Conservation (phyloP, 164 flowering plant genomes). For the Cinnamomum micranthum region DNA sequence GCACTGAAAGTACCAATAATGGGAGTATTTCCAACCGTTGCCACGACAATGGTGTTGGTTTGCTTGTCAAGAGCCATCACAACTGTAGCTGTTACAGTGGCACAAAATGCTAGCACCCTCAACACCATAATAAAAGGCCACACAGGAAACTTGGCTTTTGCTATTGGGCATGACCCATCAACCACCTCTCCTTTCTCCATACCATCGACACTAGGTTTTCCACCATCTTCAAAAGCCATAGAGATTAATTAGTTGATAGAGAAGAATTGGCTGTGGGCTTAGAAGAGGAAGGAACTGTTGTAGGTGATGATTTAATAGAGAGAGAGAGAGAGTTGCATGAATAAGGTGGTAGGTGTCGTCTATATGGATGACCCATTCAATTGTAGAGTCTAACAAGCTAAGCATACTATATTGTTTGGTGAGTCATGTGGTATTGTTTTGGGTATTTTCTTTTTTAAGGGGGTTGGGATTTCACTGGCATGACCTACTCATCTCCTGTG, state of each 20-base stretch:
- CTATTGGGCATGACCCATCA: not conserved
- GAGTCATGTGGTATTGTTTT: not conserved
- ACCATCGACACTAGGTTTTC: not conserved
- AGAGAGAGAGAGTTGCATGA: not conserved
- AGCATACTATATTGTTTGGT: constrained; percentile 1
- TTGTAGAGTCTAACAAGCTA: constrained; percentile 12
- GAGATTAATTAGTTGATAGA: not conserved
- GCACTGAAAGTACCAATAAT: constrained; percentile 47
- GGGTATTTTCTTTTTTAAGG: not conserved
- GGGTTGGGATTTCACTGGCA: constrained; percentile 7
- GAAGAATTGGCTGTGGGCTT: too few relatives aligned
- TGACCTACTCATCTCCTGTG: not conserved
- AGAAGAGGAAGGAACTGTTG: too few relatives aligned
- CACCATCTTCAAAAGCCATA: constrained; percentile 7
- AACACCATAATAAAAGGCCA: constrained; percentile 27
- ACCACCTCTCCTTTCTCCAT: not conserved
- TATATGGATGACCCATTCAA: not conserved
- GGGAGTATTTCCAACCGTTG: constrained; percentile 54
- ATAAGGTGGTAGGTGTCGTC: not conserved
- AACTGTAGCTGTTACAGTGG: constrained; percentile 59
- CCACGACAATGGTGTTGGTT: constrained; percentile 54
- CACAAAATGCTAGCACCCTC: constrained; percentile 52
- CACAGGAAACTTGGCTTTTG: not conserved
- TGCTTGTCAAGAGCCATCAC: constrained; percentile 76
- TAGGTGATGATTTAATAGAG: not conserved